These are phyloP conservation scores for Aegilops bicornis DNA, from an alignment of 176 grass and related monocot species.

Conservation along the genomic window DNA sequence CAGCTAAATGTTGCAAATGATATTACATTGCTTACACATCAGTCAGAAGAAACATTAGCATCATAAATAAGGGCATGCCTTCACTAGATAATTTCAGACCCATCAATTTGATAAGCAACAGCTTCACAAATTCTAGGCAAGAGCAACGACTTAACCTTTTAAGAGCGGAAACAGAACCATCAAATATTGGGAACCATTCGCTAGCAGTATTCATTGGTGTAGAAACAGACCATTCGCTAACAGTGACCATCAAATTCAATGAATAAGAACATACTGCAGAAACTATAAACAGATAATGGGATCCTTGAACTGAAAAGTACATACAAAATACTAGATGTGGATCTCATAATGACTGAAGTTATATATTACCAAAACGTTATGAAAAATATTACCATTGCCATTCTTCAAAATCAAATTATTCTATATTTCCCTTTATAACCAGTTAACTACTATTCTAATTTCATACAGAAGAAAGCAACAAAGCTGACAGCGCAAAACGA, in stretches of 20 bases:
- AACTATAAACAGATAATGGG: not conserved
- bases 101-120: not conserved
- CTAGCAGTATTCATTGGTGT: not conserved
- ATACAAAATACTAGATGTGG: not conserved
- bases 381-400: not conserved
- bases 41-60: not conserved
- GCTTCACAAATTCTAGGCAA: not conserved
- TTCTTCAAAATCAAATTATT: not conserved
- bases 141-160: not conserved
- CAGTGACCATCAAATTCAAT: not conserved
- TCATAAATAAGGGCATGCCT: not conserved
- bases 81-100: not conserved
- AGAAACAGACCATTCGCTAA: too few relatives aligned
- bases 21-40: conserved; percentile 2
- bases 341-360: not conserved
- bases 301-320: conserved; percentile 2
- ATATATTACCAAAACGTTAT: not conserved
- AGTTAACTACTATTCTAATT: not conserved
- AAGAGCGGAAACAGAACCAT: not conserved
- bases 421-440: not conserved
- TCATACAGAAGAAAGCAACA: not conserved
- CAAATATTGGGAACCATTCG: not conserved
- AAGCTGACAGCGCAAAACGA: not conserved
- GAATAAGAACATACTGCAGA: not conserved
- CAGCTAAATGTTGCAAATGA: conserved; percentile 8